phyloP scores from a whole-genome alignment of 345 rosid species.

The Camelina neglecta region DNA sequence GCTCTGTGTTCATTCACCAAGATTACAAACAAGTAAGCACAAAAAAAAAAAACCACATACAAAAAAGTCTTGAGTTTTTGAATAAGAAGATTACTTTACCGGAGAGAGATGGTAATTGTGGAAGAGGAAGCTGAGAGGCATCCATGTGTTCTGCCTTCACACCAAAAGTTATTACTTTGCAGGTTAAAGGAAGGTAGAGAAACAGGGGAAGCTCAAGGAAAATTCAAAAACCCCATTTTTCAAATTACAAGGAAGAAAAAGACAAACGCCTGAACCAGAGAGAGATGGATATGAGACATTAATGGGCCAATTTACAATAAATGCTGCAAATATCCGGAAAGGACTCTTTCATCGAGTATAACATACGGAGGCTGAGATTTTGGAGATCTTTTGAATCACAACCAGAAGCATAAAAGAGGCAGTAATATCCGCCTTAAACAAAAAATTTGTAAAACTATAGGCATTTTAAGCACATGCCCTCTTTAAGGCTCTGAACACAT shows the following conservation, averaged over 20 bases:
- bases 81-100: not conserved
- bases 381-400: not conserved
- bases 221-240: not conserved
- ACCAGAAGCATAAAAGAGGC: constrained; percentile 1
- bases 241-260: not conserved
- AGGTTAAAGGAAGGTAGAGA: not conserved
- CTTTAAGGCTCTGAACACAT: not conserved
- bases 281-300: not conserved
- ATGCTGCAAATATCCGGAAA: not conserved
- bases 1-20: constrained; percentile 17
- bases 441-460: not conserved
- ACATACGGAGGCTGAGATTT: not conserved
- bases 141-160: constrained; percentile 17
- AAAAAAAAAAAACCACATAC: not conserved
- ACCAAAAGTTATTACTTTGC: not conserved
- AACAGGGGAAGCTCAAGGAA: not conserved
- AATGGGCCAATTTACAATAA: not conserved
- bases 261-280: constrained; percentile 11
- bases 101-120: constrained; percentile 29
- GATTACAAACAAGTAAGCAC: not conserved
- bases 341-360: not conserved
- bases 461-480: not conserved
- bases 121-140: constrained; percentile 26
- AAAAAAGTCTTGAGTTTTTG: not conserved
- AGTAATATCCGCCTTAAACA: not conserved